Conservation (phyloP, 2,329 filamentous ascomycete genomes). For the Chlorencoelia australis region DNA sequence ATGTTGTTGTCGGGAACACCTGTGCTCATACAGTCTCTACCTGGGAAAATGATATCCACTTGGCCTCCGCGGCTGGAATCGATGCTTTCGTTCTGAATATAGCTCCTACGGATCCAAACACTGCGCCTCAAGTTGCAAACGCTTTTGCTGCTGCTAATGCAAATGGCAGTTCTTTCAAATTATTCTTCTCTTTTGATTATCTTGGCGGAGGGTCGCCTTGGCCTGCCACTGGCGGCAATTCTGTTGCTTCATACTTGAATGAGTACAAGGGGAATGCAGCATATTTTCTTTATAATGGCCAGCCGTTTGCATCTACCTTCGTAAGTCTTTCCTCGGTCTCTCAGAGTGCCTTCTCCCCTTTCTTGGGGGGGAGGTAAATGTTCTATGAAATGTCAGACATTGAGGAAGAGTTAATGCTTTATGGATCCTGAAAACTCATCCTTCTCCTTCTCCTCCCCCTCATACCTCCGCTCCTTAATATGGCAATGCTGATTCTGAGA, state of each 20-base stretch:
- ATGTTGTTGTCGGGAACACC: slow-evolving; percentile 27
- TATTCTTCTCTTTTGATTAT: slow-evolving; percentile 30
- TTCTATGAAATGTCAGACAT: no score
- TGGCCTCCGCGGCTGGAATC: slow-evolving; percentile 29
- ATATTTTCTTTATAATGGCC: slow-evolving; percentile 30
- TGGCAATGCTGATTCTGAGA: no score
- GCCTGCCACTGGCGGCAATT: slow-evolving; percentile 19
- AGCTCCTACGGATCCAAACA: slow-evolving; percentile 25
- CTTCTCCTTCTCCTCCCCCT: no score
- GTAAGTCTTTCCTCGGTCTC: no score
- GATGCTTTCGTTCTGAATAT: slow-evolving; percentile 31
- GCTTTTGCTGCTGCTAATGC: slow-evolving; percentile 27
- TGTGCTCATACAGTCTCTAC: slow-evolving; percentile 22
- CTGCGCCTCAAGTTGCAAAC: slow-evolving; percentile 25
- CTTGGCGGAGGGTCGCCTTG: slow-evolving; percentile 21
- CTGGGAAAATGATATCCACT: slow-evolving; percentile 27
- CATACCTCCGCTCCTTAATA: no score
- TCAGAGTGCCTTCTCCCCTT: no score
- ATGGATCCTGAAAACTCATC: no score
- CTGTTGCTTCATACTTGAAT: slow-evolving; percentile 22
- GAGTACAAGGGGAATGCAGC: slow-evolving; percentile 26
- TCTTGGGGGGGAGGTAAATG: no score
- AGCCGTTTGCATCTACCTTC: slow-evolving; percentile 42
- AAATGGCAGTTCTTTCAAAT: slow-evolving; percentile 16
- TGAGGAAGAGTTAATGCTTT: no score